Percentiles rank a stretch among this genome's conserved stretches.
Conservation (phyloP, 2,329 filamentous ascomycete genomes). For the Davidsoniella australis region DNA sequence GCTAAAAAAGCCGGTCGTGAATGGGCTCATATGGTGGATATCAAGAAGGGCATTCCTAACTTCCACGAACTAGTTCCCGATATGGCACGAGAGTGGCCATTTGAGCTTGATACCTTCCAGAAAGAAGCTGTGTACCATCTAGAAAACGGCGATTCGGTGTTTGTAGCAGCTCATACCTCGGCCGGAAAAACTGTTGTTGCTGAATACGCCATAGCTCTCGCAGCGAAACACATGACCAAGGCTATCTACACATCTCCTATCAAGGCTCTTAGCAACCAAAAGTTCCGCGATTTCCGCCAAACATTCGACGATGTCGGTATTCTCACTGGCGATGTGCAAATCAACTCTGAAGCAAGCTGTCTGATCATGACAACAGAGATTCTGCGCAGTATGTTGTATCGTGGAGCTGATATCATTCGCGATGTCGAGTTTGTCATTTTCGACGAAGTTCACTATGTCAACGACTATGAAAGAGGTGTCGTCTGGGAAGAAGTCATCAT, state of each 20-base stretch:
- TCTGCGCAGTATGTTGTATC: constrained; percentile 91
- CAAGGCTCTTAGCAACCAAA: constrained; percentile 96
- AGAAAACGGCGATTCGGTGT: constrained; percentile 90
- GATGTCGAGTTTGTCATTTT: constrained; percentile 99
- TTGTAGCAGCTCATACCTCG: constrained; percentile 93
- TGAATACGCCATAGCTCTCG: constrained; percentile 91
- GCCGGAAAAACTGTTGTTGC: constrained; percentile 97
- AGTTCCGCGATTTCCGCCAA: constrained; percentile 85
- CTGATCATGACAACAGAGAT: constrained; percentile 99
- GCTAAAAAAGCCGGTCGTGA: constrained; percentile 62
- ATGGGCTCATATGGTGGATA: constrained; percentile 98
- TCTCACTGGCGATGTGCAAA: constrained; percentile 92
- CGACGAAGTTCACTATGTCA: constrained; percentile 97
- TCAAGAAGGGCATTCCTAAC: constrained; percentile 84
- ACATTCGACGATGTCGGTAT: constrained; percentile 94
- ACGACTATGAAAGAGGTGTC: constrained; percentile 85
- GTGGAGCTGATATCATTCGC: constrained; percentile 84
- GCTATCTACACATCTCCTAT: constrained; percentile 98
- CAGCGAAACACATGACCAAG: constrained; percentile 98
- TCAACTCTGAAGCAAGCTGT: constrained; percentile 92
- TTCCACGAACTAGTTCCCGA: constrained; percentile 86
- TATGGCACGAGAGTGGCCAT: constrained; percentile 92
- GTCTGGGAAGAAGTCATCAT: constrained; percentile 99
- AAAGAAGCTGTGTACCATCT: constrained; percentile 97
- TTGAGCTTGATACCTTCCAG: constrained; percentile 94